Percentiles rank a stretch among this genome's conserved stretches.
phyloP scores from a whole-genome alignment of 495 filamentous ascomycete species.

The Aspergillus haitiensis region DNA sequence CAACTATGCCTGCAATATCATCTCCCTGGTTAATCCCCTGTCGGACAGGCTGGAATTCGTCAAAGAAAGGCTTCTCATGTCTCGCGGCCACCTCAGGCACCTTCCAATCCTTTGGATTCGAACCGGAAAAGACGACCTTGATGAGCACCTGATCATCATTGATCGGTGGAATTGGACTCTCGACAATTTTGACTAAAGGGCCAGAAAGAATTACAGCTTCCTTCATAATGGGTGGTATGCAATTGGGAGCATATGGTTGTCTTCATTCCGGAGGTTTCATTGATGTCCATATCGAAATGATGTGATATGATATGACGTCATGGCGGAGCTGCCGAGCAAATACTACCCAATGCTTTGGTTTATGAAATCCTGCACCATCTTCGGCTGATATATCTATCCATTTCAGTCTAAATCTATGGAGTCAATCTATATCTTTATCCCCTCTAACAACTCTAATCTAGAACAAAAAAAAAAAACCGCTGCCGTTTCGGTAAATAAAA shows the following conservation, averaged over 20 bases:
- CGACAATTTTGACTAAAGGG: conserved; percentile 16
- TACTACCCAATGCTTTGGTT: too few species aligned
- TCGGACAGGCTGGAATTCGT: background rate
- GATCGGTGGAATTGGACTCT: conserved; percentile 53
- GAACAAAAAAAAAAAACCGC: background rate
- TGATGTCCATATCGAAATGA: too few species aligned
- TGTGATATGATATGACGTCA: background rate
- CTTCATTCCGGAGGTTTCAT: background rate
- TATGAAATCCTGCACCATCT: too few species aligned
- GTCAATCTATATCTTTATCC: background rate
- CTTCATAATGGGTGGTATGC: conserved; percentile 18
- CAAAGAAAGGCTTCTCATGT: conserved; percentile 15
- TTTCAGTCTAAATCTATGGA: background rate
- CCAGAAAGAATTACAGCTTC: conserved; percentile 23
- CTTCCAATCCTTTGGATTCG: conserved; percentile 82
- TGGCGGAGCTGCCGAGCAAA: background rate
- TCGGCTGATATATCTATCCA: background rate
- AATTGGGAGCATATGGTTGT: too few species aligned
- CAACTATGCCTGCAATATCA: background rate
- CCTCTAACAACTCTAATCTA: background rate
- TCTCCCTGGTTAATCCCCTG: background rate
- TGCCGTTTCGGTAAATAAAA: background rate
- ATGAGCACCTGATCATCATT: conserved; percentile 66
- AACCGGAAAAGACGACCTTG: conserved; percentile 65
- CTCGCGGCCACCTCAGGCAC: conserved; percentile 28